Base-by-base conservation (phyloP, 345 rosid genomes). In the Corymbia maculata region DNA sequence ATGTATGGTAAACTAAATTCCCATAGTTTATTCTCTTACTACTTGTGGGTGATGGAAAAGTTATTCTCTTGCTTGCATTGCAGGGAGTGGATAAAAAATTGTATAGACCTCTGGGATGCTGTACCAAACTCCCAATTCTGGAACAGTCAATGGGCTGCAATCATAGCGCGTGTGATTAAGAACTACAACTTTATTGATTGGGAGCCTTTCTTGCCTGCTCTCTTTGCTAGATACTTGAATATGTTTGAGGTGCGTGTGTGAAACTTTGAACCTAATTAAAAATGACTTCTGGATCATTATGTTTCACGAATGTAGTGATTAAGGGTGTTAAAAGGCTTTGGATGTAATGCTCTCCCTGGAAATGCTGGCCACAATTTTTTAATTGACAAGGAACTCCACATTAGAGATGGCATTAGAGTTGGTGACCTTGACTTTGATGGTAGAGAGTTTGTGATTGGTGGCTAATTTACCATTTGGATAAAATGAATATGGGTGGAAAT, bases 121-220 rank as follows among this genome's bases (percentile, higher is more conserved):
- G 91, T 98, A 89, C 99, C 99, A 53, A 98, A 97, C 91, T 98
- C 98, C 91, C 99, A 95, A 88, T 98, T 98, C 91, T 98, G 99
- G 99, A 98, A 97, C 89, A 91, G 97, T 93, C 99, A 98, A 88
- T 98, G 99, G 99, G 89, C 96, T 88, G 97, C 97, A 92, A 93
- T 98, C 51, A 90, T 93, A 89, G 99, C 99, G 52, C 97, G 98
- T 64, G 97, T 96, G 88, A 91, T 98, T 89, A 97, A 96, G 93
- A 96, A 94, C 90, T 95, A 94, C 93, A 92, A 89, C 59, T 94
- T 89, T 93, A 91, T 97, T 88, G 93, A 94, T 90, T 97, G 98
- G 98, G 99, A 97, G 88, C 90, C 91, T 89, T 95, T 95, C 92
- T 91, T 95, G 86, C 99, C 99, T 51, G 88, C 90, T 86, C 94